A percentile compares a stretch with the other conserved stretches of the same genome.
These are phyloP conservation scores for Daphne laureola DNA, from an alignment of 441 rosid species.

Conservation along the genomic window DNA sequence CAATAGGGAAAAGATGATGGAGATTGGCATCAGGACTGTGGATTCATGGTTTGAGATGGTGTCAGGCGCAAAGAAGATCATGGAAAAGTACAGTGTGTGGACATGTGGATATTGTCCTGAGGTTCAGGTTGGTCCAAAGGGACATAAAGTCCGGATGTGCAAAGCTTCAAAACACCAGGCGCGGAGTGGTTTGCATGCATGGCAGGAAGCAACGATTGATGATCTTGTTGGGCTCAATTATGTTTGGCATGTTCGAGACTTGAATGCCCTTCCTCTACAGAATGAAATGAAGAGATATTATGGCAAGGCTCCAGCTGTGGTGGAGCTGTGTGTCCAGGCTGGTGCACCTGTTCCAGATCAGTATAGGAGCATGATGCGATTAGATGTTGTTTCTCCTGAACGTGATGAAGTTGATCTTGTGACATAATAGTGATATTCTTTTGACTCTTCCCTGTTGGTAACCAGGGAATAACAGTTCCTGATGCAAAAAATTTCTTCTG, in stretches of 20 bases:
- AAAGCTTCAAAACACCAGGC: constrained; percentile 72
- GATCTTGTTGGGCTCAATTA: constrained; percentile 71
- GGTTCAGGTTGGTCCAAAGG: constrained; percentile 91
- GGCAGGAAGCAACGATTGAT: constrained; percentile 79
- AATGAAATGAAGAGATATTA: constrained; percentile 65
- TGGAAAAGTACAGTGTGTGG: constrained; percentile 61
- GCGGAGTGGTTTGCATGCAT: constrained; percentile 71
- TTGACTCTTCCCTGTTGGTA: neutral
- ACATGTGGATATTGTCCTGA: constrained; percentile 78
- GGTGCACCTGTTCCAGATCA: constrained; percentile 65
- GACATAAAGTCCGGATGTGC: constrained; percentile 82
- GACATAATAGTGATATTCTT: constrained; percentile 28
- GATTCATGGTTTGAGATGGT: constrained; percentile 63
- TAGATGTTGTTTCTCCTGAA: constrained; percentile 70
- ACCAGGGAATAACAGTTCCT: neutral
- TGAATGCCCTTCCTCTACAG: constrained; percentile 36
- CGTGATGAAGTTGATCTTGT: constrained; percentile 79
- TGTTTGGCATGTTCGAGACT: constrained; percentile 73
- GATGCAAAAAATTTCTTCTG: neutral
- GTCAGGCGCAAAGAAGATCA: constrained; percentile 47
- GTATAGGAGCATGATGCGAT: constrained; percentile 74
- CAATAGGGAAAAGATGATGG: constrained; percentile 20
- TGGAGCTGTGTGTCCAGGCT: constrained; percentile 68
- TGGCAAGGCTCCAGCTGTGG: constrained; percentile 78
- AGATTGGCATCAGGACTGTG: constrained; percentile 42